Conservation (phyloP, 2,329 filamentous ascomycete species). For the Calycina herbarum region DNA sequence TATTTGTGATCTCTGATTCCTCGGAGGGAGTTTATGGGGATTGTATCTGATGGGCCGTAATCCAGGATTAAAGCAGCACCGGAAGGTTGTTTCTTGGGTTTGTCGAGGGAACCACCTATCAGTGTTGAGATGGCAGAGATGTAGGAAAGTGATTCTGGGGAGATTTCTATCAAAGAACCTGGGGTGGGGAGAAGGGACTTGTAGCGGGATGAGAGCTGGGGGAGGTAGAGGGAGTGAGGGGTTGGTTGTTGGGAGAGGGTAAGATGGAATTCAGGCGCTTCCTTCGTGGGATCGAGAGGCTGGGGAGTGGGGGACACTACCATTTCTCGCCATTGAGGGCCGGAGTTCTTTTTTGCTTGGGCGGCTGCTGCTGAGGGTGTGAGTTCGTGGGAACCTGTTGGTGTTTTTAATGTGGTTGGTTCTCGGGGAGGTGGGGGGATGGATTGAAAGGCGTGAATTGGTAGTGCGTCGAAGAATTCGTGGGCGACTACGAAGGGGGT, state of each 20-base stretch:
- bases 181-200: constrained; percentile 63
- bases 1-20: constrained; percentile 78
- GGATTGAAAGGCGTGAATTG: constrained; percentile 92
- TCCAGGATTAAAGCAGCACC: constrained; percentile 95
- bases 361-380: constrained; percentile 29
- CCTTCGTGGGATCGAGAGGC: constrained; percentile 51
- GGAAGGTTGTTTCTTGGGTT: constrained; percentile 61
- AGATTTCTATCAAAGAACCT: constrained; percentile 81
- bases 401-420: constrained; percentile 40
- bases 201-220: constrained; percentile 79
- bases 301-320: constrained; percentile 68
- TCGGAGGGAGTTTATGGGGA: constrained; percentile 86
- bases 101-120: constrained; percentile 67
- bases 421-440: constrained; percentile 49
- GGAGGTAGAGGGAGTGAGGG: constrained; percentile 81
- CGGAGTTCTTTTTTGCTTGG: constrained; percentile 35
- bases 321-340: constrained; percentile 77
- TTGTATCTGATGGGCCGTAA: constrained; percentile 77
- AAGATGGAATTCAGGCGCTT: constrained; percentile 82
- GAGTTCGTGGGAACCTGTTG: constrained; percentile 44
- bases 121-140: constrained; percentile 77
- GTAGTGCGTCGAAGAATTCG: constrained; percentile 97
- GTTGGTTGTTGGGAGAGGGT: constrained; percentile 74
- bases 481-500: constrained; percentile 94
- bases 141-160: constrained; percentile 81